Evolutionary conservation across 257 asterid species (phyloP).

Genomic region (Solanum microdontum): DNA sequence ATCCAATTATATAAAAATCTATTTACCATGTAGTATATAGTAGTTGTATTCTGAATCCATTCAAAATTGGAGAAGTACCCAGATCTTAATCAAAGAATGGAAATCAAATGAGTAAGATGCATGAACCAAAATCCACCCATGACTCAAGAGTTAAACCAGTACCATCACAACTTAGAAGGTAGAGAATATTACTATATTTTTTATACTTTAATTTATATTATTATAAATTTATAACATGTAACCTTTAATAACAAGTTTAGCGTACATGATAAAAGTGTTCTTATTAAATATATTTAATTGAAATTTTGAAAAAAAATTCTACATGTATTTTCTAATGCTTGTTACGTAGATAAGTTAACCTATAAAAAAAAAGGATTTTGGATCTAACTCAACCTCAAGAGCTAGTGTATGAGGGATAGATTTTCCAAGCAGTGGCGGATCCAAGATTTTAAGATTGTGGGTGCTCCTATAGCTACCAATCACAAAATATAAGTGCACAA

Average conservation of each 20-base stretch:
- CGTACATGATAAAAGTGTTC: neutral
- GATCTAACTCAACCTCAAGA: neutral
- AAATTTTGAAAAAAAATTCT: no score
- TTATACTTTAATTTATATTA: neutral
- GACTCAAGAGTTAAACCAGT: neutral
- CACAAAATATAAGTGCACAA: no score
- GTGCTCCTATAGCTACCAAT: no score
- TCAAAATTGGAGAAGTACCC: neutral
- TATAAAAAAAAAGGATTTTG: no score
- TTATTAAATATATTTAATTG: no score
- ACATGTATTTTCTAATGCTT: no score
- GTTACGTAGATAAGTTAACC: no score
- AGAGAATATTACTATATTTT: neutral
- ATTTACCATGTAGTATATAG: neutral
- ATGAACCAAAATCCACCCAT: conserved; percentile 17
- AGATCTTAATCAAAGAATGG: neutral
- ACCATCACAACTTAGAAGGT: no score
- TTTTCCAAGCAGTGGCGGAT: no score
- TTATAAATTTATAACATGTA: no score
- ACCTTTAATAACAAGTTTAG: neutral
- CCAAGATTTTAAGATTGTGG: no score
- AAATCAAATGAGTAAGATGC: conserved; percentile 12
- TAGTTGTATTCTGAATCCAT: neutral
- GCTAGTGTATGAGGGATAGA: neutral
- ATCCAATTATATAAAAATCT: neutral